A percentile compares a stretch with the other conserved stretches of the same genome.
Evolutionary conservation across 2,329 filamentous ascomycete species (phyloP).

Genomic region (Alternaria sp.): DNA sequence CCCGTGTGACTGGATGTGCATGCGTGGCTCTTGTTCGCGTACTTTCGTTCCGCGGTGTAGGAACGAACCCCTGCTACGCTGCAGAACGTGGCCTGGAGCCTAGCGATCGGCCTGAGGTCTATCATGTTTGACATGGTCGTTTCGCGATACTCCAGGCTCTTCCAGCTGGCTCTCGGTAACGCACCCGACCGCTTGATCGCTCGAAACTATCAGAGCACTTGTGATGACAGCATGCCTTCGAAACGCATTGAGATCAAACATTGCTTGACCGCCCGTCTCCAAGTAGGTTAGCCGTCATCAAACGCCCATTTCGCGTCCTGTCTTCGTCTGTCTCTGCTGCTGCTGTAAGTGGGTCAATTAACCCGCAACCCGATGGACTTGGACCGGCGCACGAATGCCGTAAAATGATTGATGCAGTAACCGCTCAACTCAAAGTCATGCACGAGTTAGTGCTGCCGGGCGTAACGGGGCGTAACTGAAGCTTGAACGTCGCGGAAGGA

Average conservation of each 20-base stretch:
- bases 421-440: constrained; percentile 17
- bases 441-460: constrained; percentile 13
- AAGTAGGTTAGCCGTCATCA: constrained; percentile 23
- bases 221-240: not conserved
- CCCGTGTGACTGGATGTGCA: constrained; percentile 12
- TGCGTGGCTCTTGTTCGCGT: constrained; percentile 11
- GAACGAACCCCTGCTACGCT: constrained; percentile 5
- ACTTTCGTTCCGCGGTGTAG: constrained; percentile 3
- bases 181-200: not conserved
- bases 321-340: constrained; percentile 5
- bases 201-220: not conserved
- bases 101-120: constrained; percentile 1
- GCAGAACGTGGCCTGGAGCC: constrained; percentile 5
- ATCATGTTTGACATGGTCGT: not conserved
- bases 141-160: not conserved
- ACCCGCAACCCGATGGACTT: not conserved
- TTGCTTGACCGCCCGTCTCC: constrained; percentile 2
- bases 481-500: constrained; percentile 24
- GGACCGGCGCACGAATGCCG: not conserved
- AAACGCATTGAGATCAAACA: not conserved
- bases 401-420: constrained; percentile 23
- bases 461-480: constrained; percentile 24
- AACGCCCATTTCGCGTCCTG: constrained; percentile 19
- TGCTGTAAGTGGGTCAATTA: constrained; percentile 9
- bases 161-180: not conserved